Base-by-base conservation (phyloP, 306 rosid genomes). In the Albizia julibrissin region DNA sequence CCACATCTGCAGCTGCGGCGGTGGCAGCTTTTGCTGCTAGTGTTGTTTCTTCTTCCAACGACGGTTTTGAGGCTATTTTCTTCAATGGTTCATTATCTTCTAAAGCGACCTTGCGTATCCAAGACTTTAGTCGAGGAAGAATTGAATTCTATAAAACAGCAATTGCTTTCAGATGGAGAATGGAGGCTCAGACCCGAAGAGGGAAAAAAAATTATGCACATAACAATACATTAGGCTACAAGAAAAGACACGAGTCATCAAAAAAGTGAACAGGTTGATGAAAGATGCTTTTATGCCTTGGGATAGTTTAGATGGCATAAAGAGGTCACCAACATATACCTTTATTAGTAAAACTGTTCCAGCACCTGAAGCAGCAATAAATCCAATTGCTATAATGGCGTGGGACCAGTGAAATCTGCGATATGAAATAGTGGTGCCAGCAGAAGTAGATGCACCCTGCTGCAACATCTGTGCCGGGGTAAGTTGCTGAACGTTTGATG, bases 21-120 rank as follows among this genome's bases (percentile, higher is more conserved):
- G 98, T 95, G 39, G 97, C 98, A 27, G 95, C 90, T 88, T 90
- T 92, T 82, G 97, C 97, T 33, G 94, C 95, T 33, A 88, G 89
- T 0, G 92, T 88, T 74, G 89, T 86, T 87, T 94, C 94, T 88
- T 92, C 98, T 18, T 88, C 95, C 66, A 85, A 40, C 14, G 90
- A 87, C 27, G 95, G 95, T 79, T 89, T 92, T 52, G 76, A 27
- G 59, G 74, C 86, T 27, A 50, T 44, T 85, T 87, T 83, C 84
- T 85, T 79, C 18, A 69, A 85, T 70, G 62, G 43, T 18, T 79
- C 89, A 82, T 87, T 43, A 65, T 89, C 94, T 64, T 91, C 97
- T 65, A 68, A 67, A 67, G 81, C 93, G 85, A 90, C 88, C 84
- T 89, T 90, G 66, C 92, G 93, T 86, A 94, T 86, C 98, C 97